Conservation (phyloP, 2,329 filamentous ascomycete genomes). For the Capronia epimyces region DNA sequence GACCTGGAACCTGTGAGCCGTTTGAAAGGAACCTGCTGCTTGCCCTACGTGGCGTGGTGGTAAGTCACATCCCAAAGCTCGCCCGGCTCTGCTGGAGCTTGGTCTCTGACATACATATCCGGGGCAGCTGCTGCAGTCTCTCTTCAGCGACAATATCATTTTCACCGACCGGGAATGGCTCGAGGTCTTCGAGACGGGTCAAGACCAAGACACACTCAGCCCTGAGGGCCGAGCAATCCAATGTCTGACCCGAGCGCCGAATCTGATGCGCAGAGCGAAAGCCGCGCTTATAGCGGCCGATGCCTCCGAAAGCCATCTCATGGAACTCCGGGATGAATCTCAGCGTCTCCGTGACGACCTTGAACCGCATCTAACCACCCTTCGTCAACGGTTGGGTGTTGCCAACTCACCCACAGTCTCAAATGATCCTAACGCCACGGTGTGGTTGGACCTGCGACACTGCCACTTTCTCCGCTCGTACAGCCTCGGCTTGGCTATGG, state of each 20-base stretch:
- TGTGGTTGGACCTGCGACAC: conserved; percentile 17
- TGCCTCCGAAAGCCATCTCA: not conserved
- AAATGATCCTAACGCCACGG: too few relatives aligned
- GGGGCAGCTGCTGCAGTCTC: conserved; percentile 14
- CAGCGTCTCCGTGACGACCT: conserved; percentile 3
- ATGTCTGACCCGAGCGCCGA: conserved; percentile 32
- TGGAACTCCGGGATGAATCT: not conserved
- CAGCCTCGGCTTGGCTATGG: conserved; percentile 32
- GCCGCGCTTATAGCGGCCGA: not conserved
- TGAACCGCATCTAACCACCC: not conserved
- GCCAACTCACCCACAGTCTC: too few relatives aligned
- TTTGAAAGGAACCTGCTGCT: conserved; percentile 16
- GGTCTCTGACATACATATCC: not conserved
- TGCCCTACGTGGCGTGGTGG: conserved; percentile 15
- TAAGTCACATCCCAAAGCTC: conserved; percentile 2
- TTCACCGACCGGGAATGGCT: conserved; percentile 17
- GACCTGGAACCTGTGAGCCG: not conserved
- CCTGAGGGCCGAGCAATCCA: conserved; percentile 34
- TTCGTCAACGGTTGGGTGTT: conserved; percentile 14
- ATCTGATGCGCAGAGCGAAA: conserved; percentile 31
- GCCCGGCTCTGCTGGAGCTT: too few relatives aligned
- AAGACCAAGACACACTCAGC: conserved; percentile 4
- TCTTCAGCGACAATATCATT: conserved; percentile 13
- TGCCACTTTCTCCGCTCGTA: conserved; percentile 35
- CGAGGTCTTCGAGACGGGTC: conserved; percentile 27